Base-by-base conservation (phyloP, 2,329 filamentous ascomycete species). In the Acrodontium crateriforme region DNA sequence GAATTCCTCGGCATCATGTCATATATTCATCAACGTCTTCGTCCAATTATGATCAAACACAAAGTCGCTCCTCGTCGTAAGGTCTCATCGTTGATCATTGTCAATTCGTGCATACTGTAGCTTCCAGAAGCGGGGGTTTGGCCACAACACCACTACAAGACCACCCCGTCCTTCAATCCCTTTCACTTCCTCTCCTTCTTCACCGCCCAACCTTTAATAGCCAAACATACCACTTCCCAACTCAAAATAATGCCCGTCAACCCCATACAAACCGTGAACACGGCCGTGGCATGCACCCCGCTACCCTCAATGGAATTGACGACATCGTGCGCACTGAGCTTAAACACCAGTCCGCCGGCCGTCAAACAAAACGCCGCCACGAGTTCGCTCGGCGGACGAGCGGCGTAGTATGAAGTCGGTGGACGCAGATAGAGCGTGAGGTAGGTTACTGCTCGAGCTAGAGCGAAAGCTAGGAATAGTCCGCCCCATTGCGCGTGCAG, bases 401-500 rank as follows among this genome's bases (percentile, higher is more conserved):
- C 79, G 0, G 87, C 82, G 12, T 85, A 65, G 36, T 80, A 68
- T 0, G 83, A 92, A 16, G 64, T 76, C 2, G 85, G 84, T 10
- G 85, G 84, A 40, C 74, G 74, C 29, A 94, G 59, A 53, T 78
- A 95, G 33, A 82, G 56, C 21, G 85, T 56, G 4, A 89, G 54
- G 51, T 94, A 95, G 5, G 84, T 92, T 31, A 81, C 58, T 2
- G 66, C 74, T 25, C 87, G 73, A 14, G 83, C 75, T 32, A 91
- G 65, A 0, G 84, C 77, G 30, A 83, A 85, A 15, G 77, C 83
- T 25, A 81, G 68, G 29, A 95, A 67, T 40, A 95, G 67, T 45
- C 74, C 74, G 15, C 87, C 87, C 87, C 87, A 95, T 55, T 94
- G 85, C 49, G 77, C 77, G 58, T 95, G 87, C 26, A 95, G 70